Base-by-base conservation (phyloP, 139 green algal species). In the Chlorella sorokiniana region DNA sequence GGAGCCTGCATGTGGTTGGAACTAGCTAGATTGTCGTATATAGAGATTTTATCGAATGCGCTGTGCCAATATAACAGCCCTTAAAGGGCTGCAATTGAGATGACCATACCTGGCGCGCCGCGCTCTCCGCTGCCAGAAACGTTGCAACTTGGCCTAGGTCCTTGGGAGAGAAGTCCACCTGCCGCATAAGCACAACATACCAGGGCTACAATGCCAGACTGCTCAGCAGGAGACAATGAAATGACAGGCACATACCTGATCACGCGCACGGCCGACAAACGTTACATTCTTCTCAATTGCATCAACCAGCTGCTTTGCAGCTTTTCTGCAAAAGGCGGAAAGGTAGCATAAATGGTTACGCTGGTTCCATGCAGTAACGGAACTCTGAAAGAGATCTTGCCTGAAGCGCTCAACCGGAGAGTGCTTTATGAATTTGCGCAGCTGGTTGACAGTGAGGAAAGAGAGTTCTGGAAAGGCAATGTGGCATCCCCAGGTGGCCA, bases 381-480 rank as follows among this genome's bases (percentile, higher is more conserved):
- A 56, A 56, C 63, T 44, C 63, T 2, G 4, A 4, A 9, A 8
- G 40, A 29, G 40, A 18, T 5, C 69, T 67, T 45, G 65, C 45
- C 88, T 86, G 86, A 98, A 97, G 22, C 89, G 84, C 68, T 98
- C 95, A 68, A 97, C 92, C 1, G 78, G 84, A 40, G 73, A 91
- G 35, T 72, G 65, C 88, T 97, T 98, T 40, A 81, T 76, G 78
- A 98, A 98, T n/a, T 84, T 69, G 4, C 93, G 83, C 81, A 98
- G 91, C 27, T 90, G 77, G 64, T 91, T 72, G 31, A 88, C 40
- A 14, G 90, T 78, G 64, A 96, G 79, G 88, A 95, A 91, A 1
- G 91, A 72, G 23, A 98, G 88, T 91, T 99, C 96, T 20, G 96
- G 96, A 82, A 99, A 98, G 40, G 93, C 88, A 18, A 94, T 77